These are phyloP conservation scores for Diaporthe batatas DNA, from an alignment of 2,329 filamentous ascomycete species.

Conservation along the genomic window DNA sequence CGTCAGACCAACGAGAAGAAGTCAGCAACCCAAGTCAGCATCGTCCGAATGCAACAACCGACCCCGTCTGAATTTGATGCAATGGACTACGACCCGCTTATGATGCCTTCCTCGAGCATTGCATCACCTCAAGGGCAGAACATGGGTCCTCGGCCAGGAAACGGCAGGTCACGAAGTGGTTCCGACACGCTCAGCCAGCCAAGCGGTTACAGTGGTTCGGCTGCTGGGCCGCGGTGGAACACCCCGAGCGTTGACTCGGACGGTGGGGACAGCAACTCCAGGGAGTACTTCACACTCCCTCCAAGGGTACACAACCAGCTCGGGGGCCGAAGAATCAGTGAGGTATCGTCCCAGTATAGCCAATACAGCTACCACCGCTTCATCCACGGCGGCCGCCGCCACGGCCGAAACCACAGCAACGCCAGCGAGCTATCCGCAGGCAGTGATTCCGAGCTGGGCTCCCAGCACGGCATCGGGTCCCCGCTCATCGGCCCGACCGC, in stretches of 20 bases:
- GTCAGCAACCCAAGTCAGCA: constrained; percentile 48
- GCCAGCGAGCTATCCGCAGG: constrained; percentile 57
- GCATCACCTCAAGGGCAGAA: constrained; percentile 46
- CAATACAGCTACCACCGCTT: constrained; percentile 46
- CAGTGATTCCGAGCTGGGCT: constrained; percentile 48
- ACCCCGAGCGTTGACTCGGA: constrained; percentile 50
- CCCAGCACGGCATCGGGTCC: constrained; percentile 41
- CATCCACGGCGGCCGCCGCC: constrained; percentile 47
- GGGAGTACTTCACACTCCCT: constrained; percentile 45
- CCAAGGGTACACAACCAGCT: constrained; percentile 43
- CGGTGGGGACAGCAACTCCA: constrained; percentile 36
- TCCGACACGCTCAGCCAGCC: constrained; percentile 44
- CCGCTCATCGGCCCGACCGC: constrained; percentile 43
- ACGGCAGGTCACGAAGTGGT: constrained; percentile 42
- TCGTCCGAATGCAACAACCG: constrained; percentile 49
- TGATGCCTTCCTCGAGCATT: constrained; percentile 44
- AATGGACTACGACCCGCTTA: constrained; percentile 58
- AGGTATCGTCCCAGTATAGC: constrained; percentile 54
- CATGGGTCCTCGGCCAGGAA: constrained; percentile 39
- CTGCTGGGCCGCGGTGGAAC: constrained; percentile 31
- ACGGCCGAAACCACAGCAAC: constrained; percentile 59
- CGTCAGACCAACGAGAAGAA: constrained; percentile 48
- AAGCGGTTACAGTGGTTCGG: constrained; percentile 40
- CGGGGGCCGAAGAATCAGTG: constrained; percentile 48
- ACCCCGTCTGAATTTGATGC: constrained; percentile 60